Evolutionary conservation across 2,329 filamentous ascomycete species (phyloP), one percentile per base, ranked within the genome.

Genomic region (Delphinella strobiligena): DNA sequence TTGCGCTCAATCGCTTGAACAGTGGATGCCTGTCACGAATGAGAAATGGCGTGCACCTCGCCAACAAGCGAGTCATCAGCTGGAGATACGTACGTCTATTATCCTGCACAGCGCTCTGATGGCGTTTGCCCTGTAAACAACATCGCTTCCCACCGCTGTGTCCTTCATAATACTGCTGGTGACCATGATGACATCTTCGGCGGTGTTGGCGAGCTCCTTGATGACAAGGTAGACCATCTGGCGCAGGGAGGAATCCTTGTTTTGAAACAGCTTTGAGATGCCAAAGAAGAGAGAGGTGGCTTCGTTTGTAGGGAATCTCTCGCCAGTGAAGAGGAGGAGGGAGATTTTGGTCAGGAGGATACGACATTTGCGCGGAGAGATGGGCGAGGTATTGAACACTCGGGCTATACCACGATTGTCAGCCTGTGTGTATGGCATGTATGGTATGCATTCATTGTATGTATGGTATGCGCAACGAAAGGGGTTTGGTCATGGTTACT

Each of bases 151-250:
- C 47, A 93, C 87, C 38, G 88, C 87, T 9, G 89, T 95, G 62
- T 98, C 91, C 71, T 98, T 98, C 91, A 96, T 98, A 53, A 98
- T 95, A 52, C 89, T 95, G 65, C 86, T 93, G 14, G 91, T 98
- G 46, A 95, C 91, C 91, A 98, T 96, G 61, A 98, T 98, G 49
- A 95, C 93, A 72, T 98, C 91, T 68, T 96, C 87, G 43, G 91
- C 91, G 17, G 87, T 94, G 62, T 80, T 78, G 51, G 89, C 86
- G 55, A 98, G 73, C 74, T 98, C 91, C 76, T 96, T 98, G 69
- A 96, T 85, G 60, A 95, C 80, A 50, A 96, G 74, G 68, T 96
- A 93, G 37, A 98, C 89, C 88, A 96, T 95, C 71, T 98, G 91
- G 56, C 91, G 86, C 59, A 98, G 73, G 54, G 86, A 89, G 55